Percentiles rank a stretch among this genome's conserved stretches.
Conservation (phyloP, 345 rosid species). For the Chamaenerion angustifolium region DNA sequence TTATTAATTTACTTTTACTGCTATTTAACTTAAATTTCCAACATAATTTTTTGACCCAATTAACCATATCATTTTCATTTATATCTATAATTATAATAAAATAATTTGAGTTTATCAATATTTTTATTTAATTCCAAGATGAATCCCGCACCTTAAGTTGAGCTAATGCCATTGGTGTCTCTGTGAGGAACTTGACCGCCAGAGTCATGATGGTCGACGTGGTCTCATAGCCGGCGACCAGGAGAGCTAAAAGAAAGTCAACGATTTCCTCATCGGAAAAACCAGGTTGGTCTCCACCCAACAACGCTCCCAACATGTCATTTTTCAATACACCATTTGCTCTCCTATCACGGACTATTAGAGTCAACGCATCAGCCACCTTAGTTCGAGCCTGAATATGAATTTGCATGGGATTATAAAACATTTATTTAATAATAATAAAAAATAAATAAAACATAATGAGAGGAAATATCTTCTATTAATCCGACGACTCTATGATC, state of each 20-base stretch:
- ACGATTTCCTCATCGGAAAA: constrained; percentile 82
- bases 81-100: no score
- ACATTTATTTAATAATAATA: no score
- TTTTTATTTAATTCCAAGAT: no score
- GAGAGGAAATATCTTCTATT: no score
- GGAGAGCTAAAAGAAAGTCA: constrained; percentile 73
- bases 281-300: constrained; percentile 38
- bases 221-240: constrained; percentile 98
- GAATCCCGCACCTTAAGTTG: constrained; percentile 51
- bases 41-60: no score
- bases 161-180: constrained; percentile 77
- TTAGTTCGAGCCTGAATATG: constrained; percentile 64
- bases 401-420: not conserved
- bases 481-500: no score
- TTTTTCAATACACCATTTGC: constrained; percentile 38
- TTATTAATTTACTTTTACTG: no score
- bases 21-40: no score
- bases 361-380: constrained; percentile 83
- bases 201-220: constrained; percentile 94
- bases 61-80: no score
- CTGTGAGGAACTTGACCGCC: constrained; percentile 87
- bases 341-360: constrained; percentile 66
- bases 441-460: not conserved
- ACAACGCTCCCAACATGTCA: constrained; percentile 73
- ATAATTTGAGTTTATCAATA: no score